Base-by-base conservation (phyloP, 441 rosid genomes). In the Pelargonium australe region DNA sequence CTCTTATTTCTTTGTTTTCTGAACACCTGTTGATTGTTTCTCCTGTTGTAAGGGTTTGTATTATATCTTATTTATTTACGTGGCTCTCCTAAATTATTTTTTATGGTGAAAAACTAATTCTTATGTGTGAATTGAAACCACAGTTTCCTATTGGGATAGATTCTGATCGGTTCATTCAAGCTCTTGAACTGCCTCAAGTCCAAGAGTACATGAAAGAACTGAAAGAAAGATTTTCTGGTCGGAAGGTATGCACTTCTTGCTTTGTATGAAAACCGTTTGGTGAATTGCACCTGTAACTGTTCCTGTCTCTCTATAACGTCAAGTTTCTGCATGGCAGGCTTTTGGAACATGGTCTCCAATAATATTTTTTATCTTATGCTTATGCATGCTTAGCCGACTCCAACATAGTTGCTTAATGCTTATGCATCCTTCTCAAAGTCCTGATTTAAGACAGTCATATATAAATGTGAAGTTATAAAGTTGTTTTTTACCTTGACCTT, bases 131-230 rank as follows among this genome's bases (percentile, higher is more conserved):
- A 69, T 68, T 80, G 77, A 74, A 81, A 80, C 71, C 73, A 69
- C 86, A 95, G 99, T 95, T 95, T 82, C 99, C 99, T 58, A 95
- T 95, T 64, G 98, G 99, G 70, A 95, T 95, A 80, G 99, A 95
- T 81, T 90, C 96, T 57, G 90, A 84, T 1, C 84, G 97, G 70
- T 92, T 95, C 81, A 88, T 78, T 68, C 81, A 88, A 78, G 97
- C 99, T 63, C 90, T 95, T 68, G 89, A 87, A 47, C 72, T 77
- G 70, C 80, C 77, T 57, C 70, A 68, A n/a, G 98, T 90, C 71
- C 89, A 80, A 80, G 86, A 80, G 20, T 95, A 90, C 80, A 87
- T 95, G 69, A 87, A 79, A 77, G 96, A 95, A 69, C 69, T 95
- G 75, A 87, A 87, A 80, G 97, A 95, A 69, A 86, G 96, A 73